Percentiles rank a stretch among this genome's conserved stretches.
Evolutionary conservation across 257 asterid genomes (phyloP).

Genomic region (Nemophila menziesii): DNA sequence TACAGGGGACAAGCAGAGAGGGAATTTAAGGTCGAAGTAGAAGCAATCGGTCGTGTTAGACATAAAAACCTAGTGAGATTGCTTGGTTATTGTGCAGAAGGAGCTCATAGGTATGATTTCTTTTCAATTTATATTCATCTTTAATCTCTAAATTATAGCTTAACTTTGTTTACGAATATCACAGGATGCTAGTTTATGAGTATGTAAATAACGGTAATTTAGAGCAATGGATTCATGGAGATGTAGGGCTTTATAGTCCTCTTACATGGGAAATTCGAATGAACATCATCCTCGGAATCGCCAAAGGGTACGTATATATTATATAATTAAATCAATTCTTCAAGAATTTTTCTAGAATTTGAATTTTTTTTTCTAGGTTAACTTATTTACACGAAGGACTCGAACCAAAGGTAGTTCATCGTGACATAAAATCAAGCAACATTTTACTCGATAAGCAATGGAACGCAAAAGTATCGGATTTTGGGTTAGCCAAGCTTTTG

Average conservation of each 20-base stretch:
- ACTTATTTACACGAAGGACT: constrained; percentile 88
- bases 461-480: constrained; percentile 76
- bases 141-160: not conserved
- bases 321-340: not conserved
- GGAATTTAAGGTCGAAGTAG: constrained; percentile 92
- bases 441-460: constrained; percentile 67
- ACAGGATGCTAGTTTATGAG: constrained; percentile 86
- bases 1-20: constrained; percentile 90
- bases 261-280: constrained; percentile 88
- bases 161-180: not conserved
- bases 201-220: constrained; percentile 77
- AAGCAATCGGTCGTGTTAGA: constrained; percentile 82
- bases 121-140: not conserved
- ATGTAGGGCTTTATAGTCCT: constrained; percentile 75
- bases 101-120: constrained; percentile 65
- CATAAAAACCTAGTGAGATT: constrained; percentile 86
- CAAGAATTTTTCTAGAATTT: not conserved
- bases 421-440: constrained; percentile 86
- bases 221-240: constrained; percentile 96
- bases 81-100: constrained; percentile 91
- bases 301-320: constrained; percentile 57
- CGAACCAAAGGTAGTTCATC: constrained; percentile 90
- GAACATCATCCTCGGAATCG: constrained; percentile 80
- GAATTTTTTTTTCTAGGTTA: constrained; percentile 32
- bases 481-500: constrained; percentile 78